Percentiles rank a stretch among this genome's conserved stretches.
Evolutionary conservation across 2,329 filamentous ascomycete genomes (phyloP).

Genomic region (Pyricularia pennisetigena): DNA sequence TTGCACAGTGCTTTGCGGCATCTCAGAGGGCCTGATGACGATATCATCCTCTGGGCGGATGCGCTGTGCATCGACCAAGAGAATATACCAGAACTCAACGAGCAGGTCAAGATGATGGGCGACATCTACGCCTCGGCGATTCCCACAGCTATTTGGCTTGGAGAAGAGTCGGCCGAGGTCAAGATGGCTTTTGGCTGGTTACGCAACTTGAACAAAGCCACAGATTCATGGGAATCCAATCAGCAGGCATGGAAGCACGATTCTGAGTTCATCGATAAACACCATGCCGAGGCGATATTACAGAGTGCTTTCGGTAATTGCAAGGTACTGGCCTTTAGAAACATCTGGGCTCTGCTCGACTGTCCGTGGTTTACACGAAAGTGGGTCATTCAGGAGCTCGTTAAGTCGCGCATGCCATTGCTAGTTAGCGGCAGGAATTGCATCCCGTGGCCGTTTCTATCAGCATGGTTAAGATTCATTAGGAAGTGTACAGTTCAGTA

Average conservation of each 20-base stretch:
- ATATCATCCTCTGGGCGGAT: constrained; percentile 9
- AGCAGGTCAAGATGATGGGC: constrained; percentile 10
- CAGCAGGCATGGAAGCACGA: not conserved
- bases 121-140: constrained; percentile 6
- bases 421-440: not conserved
- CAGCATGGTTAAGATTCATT: not conserved
- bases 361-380: not conserved
- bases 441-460: not conserved
- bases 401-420: not conserved
- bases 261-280: not conserved
- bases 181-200: not conserved
- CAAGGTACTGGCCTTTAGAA: too few species aligned
- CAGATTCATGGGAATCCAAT: not conserved
- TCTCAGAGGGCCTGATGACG: not conserved
- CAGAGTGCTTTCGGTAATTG: not conserved
- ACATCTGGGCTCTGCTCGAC: not conserved
- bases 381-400: not conserved
- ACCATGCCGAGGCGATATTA: not conserved
- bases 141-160: not conserved
- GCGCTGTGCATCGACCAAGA: constrained; percentile 12
- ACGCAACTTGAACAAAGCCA: too few species aligned
- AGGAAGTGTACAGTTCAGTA: not conserved
- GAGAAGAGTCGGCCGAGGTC: not conserved
- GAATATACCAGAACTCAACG: constrained; percentile 9
- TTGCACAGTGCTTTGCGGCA: not conserved